A percentile compares a stretch with the other conserved stretches of the same genome.
phyloP scores from a whole-genome alignment of 2,329 filamentous ascomycete species.

The Penicillium crustosum region DNA sequence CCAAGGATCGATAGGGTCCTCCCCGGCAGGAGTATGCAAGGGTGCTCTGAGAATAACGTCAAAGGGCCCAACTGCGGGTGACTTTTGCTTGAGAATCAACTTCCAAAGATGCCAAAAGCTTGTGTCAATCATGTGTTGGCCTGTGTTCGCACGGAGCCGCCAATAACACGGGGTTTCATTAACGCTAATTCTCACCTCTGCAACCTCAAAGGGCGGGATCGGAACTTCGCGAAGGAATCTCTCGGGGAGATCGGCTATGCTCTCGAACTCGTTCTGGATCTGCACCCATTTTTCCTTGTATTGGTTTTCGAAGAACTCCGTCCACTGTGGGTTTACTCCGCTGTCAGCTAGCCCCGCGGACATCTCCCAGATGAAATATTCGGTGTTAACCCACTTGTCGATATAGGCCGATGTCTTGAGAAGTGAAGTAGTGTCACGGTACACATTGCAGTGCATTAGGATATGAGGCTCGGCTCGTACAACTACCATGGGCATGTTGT shows the following conservation, averaged over 20 bases:
- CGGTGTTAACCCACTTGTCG: slow-evolving; percentile 5
- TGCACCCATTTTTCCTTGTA: neutral
- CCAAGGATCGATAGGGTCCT: neutral
- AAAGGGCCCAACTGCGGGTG: neutral
- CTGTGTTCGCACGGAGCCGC: neutral
- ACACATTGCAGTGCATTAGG: neutral
- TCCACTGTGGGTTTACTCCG: neutral
- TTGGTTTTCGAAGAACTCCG: neutral
- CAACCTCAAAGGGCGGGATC: neutral
- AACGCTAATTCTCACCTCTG: neutral
- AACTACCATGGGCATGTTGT: slow-evolving; percentile 1
- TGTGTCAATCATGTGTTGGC: neutral
- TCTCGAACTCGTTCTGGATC: neutral
- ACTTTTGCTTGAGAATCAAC: neutral
- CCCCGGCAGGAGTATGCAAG: neutral
- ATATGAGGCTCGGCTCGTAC: neutral
- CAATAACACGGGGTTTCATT: neutral
- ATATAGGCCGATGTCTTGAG: neutral
- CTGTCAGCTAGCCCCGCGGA: slow-evolving; percentile 2
- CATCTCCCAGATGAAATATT: slow-evolving; percentile 9
- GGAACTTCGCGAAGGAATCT: neutral
- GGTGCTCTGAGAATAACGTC: neutral
- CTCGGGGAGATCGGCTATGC: slow-evolving; percentile 2
- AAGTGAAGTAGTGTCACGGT: neutral
- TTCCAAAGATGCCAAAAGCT: slow-evolving; percentile 5